Evolutionary conservation across 148 eudicot species (phyloP).

Genomic region (Cornus florida): DNA sequence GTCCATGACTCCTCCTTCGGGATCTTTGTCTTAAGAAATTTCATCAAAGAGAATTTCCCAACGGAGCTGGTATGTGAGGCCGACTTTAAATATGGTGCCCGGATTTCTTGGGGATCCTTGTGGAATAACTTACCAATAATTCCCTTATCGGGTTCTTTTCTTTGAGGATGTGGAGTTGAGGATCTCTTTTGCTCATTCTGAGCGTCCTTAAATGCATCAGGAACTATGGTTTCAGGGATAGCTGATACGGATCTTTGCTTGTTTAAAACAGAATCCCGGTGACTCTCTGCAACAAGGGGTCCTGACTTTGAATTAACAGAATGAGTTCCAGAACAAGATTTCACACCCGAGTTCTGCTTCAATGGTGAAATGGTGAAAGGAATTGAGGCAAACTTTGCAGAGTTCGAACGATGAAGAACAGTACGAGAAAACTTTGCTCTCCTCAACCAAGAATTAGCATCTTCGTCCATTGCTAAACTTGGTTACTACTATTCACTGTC

Average conservation of each 20-base stretch:
- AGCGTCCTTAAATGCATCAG: constrained; percentile 78
- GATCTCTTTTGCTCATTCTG: constrained; percentile 49
- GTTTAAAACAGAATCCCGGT: constrained; percentile 11
- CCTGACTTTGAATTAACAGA: constrained; percentile 20
- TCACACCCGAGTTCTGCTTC: constrained; percentile 32
- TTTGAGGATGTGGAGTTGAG: constrained; percentile 66
- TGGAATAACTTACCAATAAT: not conserved
- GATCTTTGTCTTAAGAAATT: constrained; percentile 36
- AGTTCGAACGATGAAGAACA: constrained; percentile 62
- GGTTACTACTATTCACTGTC: constrained; percentile 4
- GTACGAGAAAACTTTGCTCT: constrained; percentile 81
- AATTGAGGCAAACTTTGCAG: constrained; percentile 46
- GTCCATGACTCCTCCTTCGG: constrained; percentile 62
- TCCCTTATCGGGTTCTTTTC: constrained; percentile 51
- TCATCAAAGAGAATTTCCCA: constrained; percentile 48
- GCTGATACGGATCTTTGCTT: constrained; percentile 11
- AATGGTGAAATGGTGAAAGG: constrained; percentile 22
- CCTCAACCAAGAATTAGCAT: constrained; percentile 71
- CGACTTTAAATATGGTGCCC: constrained; percentile 17
- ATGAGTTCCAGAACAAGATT: constrained; percentile 35
- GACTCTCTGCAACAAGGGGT: constrained; percentile 28
- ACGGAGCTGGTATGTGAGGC: constrained; percentile 18
- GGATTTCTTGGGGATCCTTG: constrained; percentile 24
- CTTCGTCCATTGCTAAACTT: constrained; percentile 50
- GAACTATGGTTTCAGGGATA: constrained; percentile 25